Evolutionary conservation across 768 basidiomycete species (phyloP), one percentile per base, ranked within the genome.

Genomic region (Leccinum arenicola): DNA sequence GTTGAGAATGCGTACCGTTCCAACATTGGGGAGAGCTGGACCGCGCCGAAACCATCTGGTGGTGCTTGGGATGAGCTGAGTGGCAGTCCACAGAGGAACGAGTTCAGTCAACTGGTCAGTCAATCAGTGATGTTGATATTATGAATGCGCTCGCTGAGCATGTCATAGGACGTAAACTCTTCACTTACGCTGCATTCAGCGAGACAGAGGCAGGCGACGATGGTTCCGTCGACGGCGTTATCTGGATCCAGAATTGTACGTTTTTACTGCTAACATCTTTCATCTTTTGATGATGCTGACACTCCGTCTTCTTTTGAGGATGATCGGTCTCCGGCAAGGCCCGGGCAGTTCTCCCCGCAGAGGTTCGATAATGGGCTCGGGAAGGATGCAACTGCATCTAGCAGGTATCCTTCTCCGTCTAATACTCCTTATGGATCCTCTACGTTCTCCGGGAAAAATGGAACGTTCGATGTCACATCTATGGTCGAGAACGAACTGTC

Each of bases 1-100:
- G 66, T 71, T 14, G 85, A 86, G 57, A 61, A 75, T 45, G 70
- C 69, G 55, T 84, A 80, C 62, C 83, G 81, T 52, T 65, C 78
- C 21, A 78, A 74, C 58, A 67, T 82, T 19, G 73, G 70, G 5
- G 86, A 86, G 51, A 74, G 75, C 31, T 87, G 86, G 84, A 73
- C 74, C n/a, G 59, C 73, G 19, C 72, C 82, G 4, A 76, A 85
- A 50, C 73, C 83, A 27, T 72, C 79, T 15, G 82, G 80, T 61
- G 83, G 80, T 31, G 75, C 80, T 21, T 88, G 87, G 86, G 87
- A 85, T 57, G 87, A 87, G 58, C 62, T 76, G 53, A 75, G 65
- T 54, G 79, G 72, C 57, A 80, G 75, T 58, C 79, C 82, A 15
- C 74, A 79, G 64, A 81, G 79, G 64, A 81, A 79, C 63, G 83